Base-by-base conservation (phyloP, 768 basidiomycete species). In the Rubroboletus satanas region DNA sequence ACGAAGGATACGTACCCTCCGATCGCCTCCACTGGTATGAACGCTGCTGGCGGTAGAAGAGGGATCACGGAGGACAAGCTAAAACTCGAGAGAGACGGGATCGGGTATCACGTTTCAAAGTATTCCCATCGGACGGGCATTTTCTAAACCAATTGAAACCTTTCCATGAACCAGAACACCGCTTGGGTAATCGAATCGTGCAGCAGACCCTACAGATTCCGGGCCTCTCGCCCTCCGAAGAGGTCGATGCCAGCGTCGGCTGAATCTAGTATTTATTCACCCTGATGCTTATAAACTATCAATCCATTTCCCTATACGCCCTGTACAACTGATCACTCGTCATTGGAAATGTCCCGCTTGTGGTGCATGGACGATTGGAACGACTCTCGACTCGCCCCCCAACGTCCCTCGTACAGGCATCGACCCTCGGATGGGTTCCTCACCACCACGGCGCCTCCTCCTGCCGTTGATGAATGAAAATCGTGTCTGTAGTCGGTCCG, bases 81-180 rank as follows among this genome's bases (percentile, higher is more conserved):
- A 12, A 71, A 65, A 36, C 60, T 71, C 31, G 73, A 69, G 46
- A 63, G 63, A 15, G 70, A 74, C 46, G 74, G 73, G 4, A 59
- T 79, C 36, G 80, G 81, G 9, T 83, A 79, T 60, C 77, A 80
- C 48, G 78, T 82, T 32, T 77, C 77, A 33, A 78, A 74, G 55
- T 83, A 73, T 68, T 71, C 63, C 41, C 77, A 79, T 56, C 58
- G 62, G 26, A 53, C 49, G 9, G 59, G 44, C 56, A 11, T 54
- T 10, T 55, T 55, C 28, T 60, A 49, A 48, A 28, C 39, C 23
- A 46, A 56, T 52, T 23, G 54, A 32, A 4, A 26, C 17, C 21
- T 31, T 17, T 21, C 15, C 18, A 12, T 59, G 35, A 29, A 48
- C 10, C 6, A 31, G 39, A 29, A n/a, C 33, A 36, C 21, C 39